Conservation (phyloP, 75 land plant genomes). For the Pseudotsuga menziesii region DNA sequence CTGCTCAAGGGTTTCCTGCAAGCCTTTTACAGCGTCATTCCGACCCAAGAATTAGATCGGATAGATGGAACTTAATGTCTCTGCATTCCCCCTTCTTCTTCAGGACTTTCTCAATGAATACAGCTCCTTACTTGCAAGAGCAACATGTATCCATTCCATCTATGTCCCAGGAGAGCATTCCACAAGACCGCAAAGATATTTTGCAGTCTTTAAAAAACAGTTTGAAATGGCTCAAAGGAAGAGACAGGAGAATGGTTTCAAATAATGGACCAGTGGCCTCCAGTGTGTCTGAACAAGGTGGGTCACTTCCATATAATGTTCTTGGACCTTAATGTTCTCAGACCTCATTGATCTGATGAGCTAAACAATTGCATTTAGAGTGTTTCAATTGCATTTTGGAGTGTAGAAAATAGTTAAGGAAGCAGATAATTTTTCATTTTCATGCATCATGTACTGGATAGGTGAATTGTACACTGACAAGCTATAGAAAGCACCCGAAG, state of each 20-base stretch:
- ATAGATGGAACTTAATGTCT: slow-evolving; percentile 2
- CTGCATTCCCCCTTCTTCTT: slow-evolving; percentile 8
- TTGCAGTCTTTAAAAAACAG: slow-evolving; percentile 2
- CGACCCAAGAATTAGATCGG: slow-evolving; percentile 3
- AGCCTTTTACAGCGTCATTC: background rate
- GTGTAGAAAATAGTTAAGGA: background rate
- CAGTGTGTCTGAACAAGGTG: background rate
- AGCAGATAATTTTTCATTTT: background rate
- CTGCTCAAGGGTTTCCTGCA: slow-evolving; percentile 1
- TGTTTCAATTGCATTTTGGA: background rate
- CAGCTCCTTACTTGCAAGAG: background rate
- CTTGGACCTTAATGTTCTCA: no score
- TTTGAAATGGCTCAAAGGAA: slow-evolving; percentile 1
- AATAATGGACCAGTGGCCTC: background rate
- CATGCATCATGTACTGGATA: background rate
- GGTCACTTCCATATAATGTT: background rate
- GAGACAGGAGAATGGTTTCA: slow-evolving; percentile 1
- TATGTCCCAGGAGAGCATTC: background rate
- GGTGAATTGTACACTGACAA: background rate
- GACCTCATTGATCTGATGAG: no score
- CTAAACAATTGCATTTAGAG: background rate
- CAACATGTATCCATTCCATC: background rate
- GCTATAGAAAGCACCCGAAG: no score
- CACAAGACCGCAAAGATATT: slow-evolving; percentile 4
- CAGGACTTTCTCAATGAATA: slow-evolving; percentile 7